Percentiles rank a stretch among this genome's conserved stretches.
phyloP scores from a whole-genome alignment of 495 filamentous ascomycete species.

The Neurospora intermedia region DNA sequence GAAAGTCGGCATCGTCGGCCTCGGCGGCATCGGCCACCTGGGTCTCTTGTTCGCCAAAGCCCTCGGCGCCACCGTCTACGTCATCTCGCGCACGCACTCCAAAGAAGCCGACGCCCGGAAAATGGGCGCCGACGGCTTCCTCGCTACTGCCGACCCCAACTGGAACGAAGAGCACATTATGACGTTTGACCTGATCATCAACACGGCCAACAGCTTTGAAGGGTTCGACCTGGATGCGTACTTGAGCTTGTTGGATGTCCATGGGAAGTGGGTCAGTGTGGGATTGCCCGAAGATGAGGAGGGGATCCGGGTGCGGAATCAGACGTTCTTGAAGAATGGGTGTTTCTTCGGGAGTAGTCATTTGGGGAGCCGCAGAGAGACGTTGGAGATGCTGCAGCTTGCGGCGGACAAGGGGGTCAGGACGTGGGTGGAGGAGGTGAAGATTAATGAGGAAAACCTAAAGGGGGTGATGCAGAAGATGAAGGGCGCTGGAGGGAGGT shows the following conservation, averaged over 20 bases:
- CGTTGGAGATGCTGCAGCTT: conserved; percentile 71
- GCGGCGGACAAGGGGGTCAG: conserved; percentile 72
- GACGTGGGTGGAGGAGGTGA: conserved; percentile 70
- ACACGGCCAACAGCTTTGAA: conserved; percentile 43
- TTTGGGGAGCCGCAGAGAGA: conserved; percentile 70
- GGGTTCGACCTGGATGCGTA: conserved; percentile 55
- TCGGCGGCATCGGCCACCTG: conserved; percentile 67
- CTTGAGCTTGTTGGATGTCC: conserved; percentile 69
- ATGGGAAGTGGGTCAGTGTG: conserved; percentile 72
- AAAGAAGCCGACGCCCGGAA: conserved; percentile 59
- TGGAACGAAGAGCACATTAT: conserved; percentile 48
- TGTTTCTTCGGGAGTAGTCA: conserved; percentile 74
- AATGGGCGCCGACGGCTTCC: conserved; percentile 66
- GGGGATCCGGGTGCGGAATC: conserved; percentile 62
- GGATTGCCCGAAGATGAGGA: conserved; percentile 76
- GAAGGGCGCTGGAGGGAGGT: conserved; percentile 57
- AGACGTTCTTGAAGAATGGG: conserved; percentile 66
- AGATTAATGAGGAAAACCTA: conserved; percentile 59
- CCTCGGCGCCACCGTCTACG: conserved; percentile 59
- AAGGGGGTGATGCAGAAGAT: conserved; percentile 56
- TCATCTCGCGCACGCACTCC: conserved; percentile 53
- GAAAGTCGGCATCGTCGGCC: conserved; percentile 64
- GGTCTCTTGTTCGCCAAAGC: conserved; percentile 62
- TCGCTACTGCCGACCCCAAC: conserved; percentile 53
- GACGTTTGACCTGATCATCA: conserved; percentile 52